Conservation (phyloP, 305 asterid species). For the Salvia sclarea region DNA sequence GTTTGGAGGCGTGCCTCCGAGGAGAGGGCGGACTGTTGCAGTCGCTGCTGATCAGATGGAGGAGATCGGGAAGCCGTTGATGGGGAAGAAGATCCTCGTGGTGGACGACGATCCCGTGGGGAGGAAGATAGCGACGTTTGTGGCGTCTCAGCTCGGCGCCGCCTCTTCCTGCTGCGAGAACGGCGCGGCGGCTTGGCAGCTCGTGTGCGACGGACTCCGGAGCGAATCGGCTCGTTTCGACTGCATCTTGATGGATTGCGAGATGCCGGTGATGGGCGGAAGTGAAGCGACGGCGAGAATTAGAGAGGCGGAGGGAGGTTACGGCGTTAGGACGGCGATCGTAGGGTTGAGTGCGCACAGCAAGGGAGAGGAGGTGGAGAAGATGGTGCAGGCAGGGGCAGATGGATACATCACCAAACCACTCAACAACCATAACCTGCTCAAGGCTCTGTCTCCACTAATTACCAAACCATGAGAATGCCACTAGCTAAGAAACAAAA, state of each 20-base stretch:
- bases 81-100: constrained; percentile 45
- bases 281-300: constrained; percentile 48
- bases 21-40: constrained; percentile 13
- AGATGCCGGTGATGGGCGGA: constrained; percentile 64
- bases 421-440: constrained; percentile 33
- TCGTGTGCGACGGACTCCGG: constrained; percentile 31
- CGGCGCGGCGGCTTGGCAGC: constrained; percentile 46
- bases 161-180: constrained; percentile 32
- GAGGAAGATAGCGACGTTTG: constrained; percentile 35
- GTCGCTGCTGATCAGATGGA: constrained; percentile 9
- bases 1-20: constrained; percentile 34
- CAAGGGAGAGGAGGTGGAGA: constrained; percentile 44
- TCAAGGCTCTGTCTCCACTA: constrained; percentile 28
- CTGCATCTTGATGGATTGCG: constrained; percentile 58
- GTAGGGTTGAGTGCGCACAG: constrained; percentile 50
- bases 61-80: constrained; percentile 35
- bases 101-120: constrained; percentile 47
- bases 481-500: too few relatives aligned
- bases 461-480: not conserved
- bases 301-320: constrained; percentile 38
- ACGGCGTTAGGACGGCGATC: constrained; percentile 42
- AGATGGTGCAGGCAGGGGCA: constrained; percentile 50
- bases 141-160: constrained; percentile 47
- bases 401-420: constrained; percentile 55
- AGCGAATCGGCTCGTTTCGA: constrained; percentile 38